Evolutionary conservation across 768 basidiomycete species (phyloP).

Genomic region (Tubosaeta sp.): DNA sequence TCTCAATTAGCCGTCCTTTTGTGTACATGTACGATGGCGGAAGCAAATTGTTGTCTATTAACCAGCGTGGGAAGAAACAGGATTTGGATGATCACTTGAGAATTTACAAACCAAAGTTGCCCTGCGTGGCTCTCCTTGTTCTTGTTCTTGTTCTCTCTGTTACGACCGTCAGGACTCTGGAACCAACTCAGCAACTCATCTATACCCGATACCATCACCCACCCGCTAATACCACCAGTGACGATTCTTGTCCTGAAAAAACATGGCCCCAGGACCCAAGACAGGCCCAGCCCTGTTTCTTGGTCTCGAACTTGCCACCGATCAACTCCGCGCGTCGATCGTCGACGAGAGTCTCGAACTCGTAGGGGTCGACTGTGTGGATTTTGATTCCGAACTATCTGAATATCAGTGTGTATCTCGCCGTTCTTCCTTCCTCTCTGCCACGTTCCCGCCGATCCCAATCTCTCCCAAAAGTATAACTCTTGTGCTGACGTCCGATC

Average conservation of each 20-base stretch:
- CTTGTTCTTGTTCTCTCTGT: conserved; percentile 12
- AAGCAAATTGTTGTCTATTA: neutral
- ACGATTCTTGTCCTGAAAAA: conserved; percentile 6
- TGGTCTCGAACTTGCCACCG: conserved; percentile 80
- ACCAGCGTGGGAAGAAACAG: conserved; percentile 29
- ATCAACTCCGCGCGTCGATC: conserved; percentile 78
- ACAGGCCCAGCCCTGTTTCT: conserved; percentile 61
- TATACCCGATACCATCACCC: conserved; percentile 31
- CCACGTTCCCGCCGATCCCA: neutral
- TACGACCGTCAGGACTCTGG: conserved; percentile 21
- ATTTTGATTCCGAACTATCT: conserved; percentile 74
- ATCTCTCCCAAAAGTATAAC: neutral
- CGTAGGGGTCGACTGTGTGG: conserved; percentile 76
- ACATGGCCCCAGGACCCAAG: conserved; percentile 37
- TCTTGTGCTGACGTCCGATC: conserved; percentile 17
- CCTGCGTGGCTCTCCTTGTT: conserved; percentile 4
- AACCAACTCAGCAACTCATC: conserved; percentile 15
- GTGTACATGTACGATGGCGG: neutral
- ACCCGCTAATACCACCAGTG: conserved; percentile 12
- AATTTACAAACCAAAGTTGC: too few species aligned
- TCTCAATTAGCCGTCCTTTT: too few species aligned
- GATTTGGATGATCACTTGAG: conserved; percentile 15
- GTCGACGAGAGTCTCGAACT: conserved; percentile 81
- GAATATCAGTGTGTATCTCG: conserved; percentile 70
- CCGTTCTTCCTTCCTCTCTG: conserved; percentile 1